Evolutionary conservation across 2,329 filamentous ascomycete species (phyloP), one percentile per base, ranked within the genome.

Genomic region (Aschersonia sp.): DNA sequence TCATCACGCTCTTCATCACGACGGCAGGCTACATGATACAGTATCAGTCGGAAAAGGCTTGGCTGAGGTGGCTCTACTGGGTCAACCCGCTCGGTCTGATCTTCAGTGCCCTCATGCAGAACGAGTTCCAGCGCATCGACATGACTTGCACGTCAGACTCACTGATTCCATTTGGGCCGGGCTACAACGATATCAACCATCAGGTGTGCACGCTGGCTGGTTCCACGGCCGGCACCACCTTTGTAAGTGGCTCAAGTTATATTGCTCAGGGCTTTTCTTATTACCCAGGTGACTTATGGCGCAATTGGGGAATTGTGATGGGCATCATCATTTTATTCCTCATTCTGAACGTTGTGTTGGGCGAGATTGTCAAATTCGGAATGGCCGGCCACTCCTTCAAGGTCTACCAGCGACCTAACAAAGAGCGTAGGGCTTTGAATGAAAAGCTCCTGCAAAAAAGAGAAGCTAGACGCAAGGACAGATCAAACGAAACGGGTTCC

Each of bases 11-110:
- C n/a, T 87, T 89, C 55, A 78, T 92, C 30, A 70, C 88, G 28
- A 92, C 86, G 0, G 84, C 81, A 1, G 88, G 88, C 4, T 94
- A 92, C 63, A 67, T 94, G 42, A 91, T 94, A 50, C 86, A 89
- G 60, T 89, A 85, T 60, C 75, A 82, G 45, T 77, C 71, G 2
- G 77, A 85, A 55, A 82, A 88, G 55, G 79, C 82, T 4, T 91
- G 85, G 82, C 61, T 89, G 5, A 71, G 83, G 20, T 92, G 86
- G 86, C 80, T 91, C 51, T 86, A 80, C 65, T 91, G 82, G 69
- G 69, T 89, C 61, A 88, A 89, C 51, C 73, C 81, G 0, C 68
- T 89, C 0, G 86, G 85, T 44, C 72, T 92, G 2, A 78, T 80
- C 0, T 94, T 95, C 59, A 76, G 82, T 9, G 71, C 80, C 2